Evolutionary conservation across 1,284 basidiomycete species (phyloP).

Genomic region (Rhodotorula sp.): DNA sequence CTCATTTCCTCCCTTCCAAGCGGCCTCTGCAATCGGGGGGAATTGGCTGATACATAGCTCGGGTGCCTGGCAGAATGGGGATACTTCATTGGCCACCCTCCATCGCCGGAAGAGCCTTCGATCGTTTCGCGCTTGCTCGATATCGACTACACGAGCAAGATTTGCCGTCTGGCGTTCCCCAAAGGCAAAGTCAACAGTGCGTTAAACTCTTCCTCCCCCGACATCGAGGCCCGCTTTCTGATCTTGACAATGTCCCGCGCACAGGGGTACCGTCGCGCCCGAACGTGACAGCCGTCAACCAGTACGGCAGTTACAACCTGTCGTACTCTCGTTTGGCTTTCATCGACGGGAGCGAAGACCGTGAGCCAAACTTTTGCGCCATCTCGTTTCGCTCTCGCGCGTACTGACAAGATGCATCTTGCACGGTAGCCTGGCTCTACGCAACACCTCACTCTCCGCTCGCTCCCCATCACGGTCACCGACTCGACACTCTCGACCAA

Average conservation of each 20-base stretch:
- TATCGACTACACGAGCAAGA: slow-evolving; percentile 72
- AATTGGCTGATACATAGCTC: slow-evolving; percentile 49
- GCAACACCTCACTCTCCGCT: slow-evolving; percentile 59
- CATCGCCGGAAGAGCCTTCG: slow-evolving; percentile 61
- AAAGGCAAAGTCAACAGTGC: slow-evolving; percentile 68
- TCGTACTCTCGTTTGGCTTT: slow-evolving; percentile 37
- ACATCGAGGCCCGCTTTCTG: neutral
- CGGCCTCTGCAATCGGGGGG: neutral
- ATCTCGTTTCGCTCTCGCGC: too few relatives aligned
- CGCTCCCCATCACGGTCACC: slow-evolving; percentile 60
- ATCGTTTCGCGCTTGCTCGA: slow-evolving; percentile 73
- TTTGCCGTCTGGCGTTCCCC: slow-evolving; percentile 78
- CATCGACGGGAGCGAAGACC: slow-evolving; percentile 44
- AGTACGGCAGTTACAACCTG: slow-evolving; percentile 40
- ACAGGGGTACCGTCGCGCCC: slow-evolving; percentile 31
- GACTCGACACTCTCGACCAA: slow-evolving; percentile 67
- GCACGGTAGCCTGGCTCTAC: slow-evolving; percentile 37
- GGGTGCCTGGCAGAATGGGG: slow-evolving; percentile 69
- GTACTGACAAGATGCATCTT: neutral
- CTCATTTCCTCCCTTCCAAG: too few relatives aligned
- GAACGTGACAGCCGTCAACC: slow-evolving; percentile 42
- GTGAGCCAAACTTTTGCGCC: slow-evolving; percentile 4
- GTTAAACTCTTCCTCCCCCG: neutral
- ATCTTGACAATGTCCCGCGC: too few relatives aligned
- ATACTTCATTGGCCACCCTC: slow-evolving; percentile 71